Conservation (phyloP, 2,329 filamentous ascomycete species). For the Eurotiales sp. region DNA sequence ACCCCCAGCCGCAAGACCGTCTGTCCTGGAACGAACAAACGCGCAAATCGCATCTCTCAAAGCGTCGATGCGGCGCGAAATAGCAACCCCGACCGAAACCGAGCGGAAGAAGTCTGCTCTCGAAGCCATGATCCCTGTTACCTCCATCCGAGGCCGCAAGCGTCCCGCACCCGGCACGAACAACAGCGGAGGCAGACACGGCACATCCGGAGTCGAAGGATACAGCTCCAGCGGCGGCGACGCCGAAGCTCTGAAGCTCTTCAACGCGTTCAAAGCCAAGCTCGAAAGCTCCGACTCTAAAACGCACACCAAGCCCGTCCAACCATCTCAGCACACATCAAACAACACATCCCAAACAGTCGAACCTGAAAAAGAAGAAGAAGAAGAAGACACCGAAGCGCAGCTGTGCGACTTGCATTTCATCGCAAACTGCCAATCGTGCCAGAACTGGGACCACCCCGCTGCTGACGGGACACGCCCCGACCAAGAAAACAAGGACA, state of each 20-base stretch:
- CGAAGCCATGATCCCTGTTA: conserved; percentile 47
- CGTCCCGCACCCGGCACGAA: conserved; percentile 35
- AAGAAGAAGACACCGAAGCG: conserved; percentile 58
- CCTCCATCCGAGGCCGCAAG: conserved; percentile 44
- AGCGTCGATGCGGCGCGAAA: conserved; percentile 46
- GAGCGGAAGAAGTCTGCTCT: conserved; percentile 43
- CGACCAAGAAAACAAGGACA: too few relatives aligned
- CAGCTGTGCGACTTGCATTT: conserved; percentile 90
- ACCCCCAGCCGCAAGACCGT: conserved; percentile 30
- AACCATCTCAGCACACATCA: too few relatives aligned
- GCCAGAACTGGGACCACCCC: conserved; percentile 73
- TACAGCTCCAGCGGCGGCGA: conserved; percentile 54
- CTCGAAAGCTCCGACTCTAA: conserved; percentile 52
- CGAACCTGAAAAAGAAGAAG: too few relatives aligned
- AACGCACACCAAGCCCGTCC: conserved; percentile 16
- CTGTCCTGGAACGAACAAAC: conserved; percentile 39
- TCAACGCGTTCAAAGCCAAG: conserved; percentile 76
- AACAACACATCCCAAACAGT: too few relatives aligned
- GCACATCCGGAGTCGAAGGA: conserved; percentile 56
- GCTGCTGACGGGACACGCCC: conserved; percentile 42
- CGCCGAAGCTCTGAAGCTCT: conserved; percentile 62
- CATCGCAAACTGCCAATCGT: conserved; percentile 91
- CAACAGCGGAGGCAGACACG: conserved; percentile 15
- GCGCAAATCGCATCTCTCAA: conserved; percentile 45
- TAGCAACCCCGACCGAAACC: conserved; percentile 29